Percentiles rank a stretch among this genome's conserved stretches.
Evolutionary conservation across 2,329 filamentous ascomycete genomes (phyloP).

Genomic region (Geosmithia morbida): DNA sequence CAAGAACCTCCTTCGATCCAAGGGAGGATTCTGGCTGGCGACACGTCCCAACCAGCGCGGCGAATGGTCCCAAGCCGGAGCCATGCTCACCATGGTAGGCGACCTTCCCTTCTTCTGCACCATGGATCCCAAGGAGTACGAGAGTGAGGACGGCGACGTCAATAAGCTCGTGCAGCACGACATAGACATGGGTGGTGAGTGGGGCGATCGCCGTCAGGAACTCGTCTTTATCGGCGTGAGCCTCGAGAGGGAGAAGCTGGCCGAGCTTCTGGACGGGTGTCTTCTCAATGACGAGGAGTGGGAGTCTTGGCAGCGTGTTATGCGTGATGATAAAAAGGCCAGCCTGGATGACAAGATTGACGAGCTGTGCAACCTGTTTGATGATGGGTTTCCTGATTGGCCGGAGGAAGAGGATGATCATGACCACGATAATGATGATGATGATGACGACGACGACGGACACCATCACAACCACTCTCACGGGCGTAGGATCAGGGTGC

Average conservation of each 20-base stretch:
- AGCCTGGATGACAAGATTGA: conserved; percentile 24
- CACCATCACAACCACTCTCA: background rate
- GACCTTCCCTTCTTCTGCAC: conserved; percentile 46
- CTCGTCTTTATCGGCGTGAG: conserved; percentile 60
- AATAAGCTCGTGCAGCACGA: conserved; percentile 33
- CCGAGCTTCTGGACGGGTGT: conserved; percentile 40
- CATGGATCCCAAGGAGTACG: conserved; percentile 34
- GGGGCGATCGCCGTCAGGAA: conserved; percentile 59
- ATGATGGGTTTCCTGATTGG: conserved; percentile 46
- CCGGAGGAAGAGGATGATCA: conserved; percentile 19
- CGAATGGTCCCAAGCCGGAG: conserved; percentile 50
- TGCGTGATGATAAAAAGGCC: conserved; percentile 23
- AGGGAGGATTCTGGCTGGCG: conserved; percentile 46
- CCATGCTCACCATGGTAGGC: conserved; percentile 45
- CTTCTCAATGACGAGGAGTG: conserved; percentile 47
- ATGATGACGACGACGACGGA: background rate
- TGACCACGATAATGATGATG: background rate
- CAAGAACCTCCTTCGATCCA: conserved; percentile 43
- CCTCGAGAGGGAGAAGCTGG: conserved; percentile 37
- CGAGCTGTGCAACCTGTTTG: conserved; percentile 33
- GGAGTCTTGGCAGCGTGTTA: conserved; percentile 34
- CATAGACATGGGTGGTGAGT: conserved; percentile 39
- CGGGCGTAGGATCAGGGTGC: background rate
- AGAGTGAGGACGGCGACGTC: conserved; percentile 29
- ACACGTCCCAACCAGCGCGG: conserved; percentile 39